These are phyloP conservation scores for Psophocarpus tetragonolobus DNA, from an alignment of 306 rosid genomes.

Conservation along the genomic window DNA sequence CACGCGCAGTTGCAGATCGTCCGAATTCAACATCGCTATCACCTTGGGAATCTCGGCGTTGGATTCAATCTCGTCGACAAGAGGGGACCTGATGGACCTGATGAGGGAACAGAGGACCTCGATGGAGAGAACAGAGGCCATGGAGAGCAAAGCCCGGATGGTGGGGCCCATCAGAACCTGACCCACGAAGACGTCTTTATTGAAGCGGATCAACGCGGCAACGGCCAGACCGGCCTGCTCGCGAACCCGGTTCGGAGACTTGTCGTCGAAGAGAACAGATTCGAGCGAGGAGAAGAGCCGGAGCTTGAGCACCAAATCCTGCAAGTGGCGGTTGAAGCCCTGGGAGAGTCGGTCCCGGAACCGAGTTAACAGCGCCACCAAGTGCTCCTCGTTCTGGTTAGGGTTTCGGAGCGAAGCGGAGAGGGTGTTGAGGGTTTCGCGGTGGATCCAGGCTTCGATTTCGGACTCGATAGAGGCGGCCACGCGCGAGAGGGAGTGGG, in stretches of 20 bases:
- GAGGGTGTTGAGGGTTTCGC: constrained; percentile 55
- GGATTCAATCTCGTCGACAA: constrained; percentile 81
- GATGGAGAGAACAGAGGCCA: constrained; percentile 52
- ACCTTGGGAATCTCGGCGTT: constrained; percentile 60
- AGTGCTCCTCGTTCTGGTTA: constrained; percentile 27
- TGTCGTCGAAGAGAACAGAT: constrained; percentile 46
- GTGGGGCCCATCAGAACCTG: constrained; percentile 71
- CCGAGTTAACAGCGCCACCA: constrained; percentile 46
- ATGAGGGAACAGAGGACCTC: constrained; percentile 58
- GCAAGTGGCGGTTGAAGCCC: constrained; percentile 75
- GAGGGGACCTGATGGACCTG: constrained; percentile 70
- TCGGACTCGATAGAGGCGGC: constrained; percentile 72
- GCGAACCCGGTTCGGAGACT: constrained; percentile 40
- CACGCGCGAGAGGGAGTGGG: constrained; percentile 65
- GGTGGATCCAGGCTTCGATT: constrained; percentile 90
- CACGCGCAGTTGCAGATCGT: constrained; percentile 42
- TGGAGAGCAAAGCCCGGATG: constrained; percentile 45
- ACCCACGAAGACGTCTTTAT: constrained; percentile 91
- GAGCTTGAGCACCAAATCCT: constrained; percentile 61
- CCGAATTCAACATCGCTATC: constrained; percentile 43
- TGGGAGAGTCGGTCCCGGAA: constrained; percentile 57
- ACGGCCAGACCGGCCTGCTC: constrained; percentile 57
- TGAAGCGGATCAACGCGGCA: constrained; percentile 63
- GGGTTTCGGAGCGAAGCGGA: constrained; percentile 36
- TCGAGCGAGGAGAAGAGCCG: constrained; percentile 59